Base-by-base conservation (phyloP, 2,329 filamentous ascomycete genomes). In the Chaetomiaceae sp. region DNA sequence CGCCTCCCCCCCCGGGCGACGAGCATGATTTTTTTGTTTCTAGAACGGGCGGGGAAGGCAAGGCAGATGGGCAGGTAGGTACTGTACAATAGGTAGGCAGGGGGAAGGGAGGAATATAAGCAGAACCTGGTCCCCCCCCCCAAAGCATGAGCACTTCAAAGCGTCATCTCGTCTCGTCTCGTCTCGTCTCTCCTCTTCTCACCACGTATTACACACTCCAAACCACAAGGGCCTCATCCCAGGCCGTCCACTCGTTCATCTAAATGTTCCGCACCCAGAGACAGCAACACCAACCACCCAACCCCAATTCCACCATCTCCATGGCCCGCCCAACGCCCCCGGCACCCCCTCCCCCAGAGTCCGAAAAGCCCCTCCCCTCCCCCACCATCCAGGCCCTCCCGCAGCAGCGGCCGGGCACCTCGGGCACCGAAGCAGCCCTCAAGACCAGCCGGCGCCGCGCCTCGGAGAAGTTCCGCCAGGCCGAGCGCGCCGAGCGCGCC, bases 401-500 rank as follows among this genome's bases (percentile, higher is more conserved):
- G 32, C 67, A 72, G 16, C 71, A 55, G 32, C 67, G 73, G 18
- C 71, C 73, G 5, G 69, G 71, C 53, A 74, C 73, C 13, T 71
- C 72, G 0, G 71, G 70, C 50, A 76, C 73, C 16, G 70, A 74
- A 58, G 67, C 69, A 57, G 62, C 73, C 29, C 70, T 75, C 37
- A 65, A 66, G 41, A 68, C 66, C 48, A 70, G 66, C 51, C 68
- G 70, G 23, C 69, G 65, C 33, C 62, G 66, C 36, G 71, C 72
- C 25, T 70, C 70, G 11, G 62, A 70, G 50, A 65, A 70, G 30
- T 67, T 69, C 53, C 60, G 66, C 38, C 66, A 68, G 43, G 73
- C 73, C 4, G 65, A 68, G 53, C 65, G 67, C 18, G 71, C 72
- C 45, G 73, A 76, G 64, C 65, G 65, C 33, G 61, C 67, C 37